Percentiles rank a stretch among this genome's conserved stretches.
Evolutionary conservation across 441 rosid species (phyloP).

Genomic region (Jatropha podagrica): DNA sequence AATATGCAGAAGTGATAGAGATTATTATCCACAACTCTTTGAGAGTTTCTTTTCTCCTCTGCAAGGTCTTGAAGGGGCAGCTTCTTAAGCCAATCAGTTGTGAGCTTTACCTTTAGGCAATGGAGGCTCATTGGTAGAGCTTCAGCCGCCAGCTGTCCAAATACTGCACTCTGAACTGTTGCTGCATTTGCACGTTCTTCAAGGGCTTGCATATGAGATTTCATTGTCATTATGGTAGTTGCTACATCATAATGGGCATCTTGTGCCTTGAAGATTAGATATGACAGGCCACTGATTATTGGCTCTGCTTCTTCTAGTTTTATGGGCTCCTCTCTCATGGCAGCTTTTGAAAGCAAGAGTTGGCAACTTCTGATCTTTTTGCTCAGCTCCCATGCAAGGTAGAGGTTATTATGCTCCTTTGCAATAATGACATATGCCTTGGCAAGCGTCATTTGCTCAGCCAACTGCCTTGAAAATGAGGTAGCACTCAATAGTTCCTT

Average conservation of each 20-base stretch:
- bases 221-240: conserved; percentile 82
- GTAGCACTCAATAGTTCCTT: conserved; percentile 68
- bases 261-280: conserved; percentile 80
- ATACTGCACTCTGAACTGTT: conserved; percentile 66
- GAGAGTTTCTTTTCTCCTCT: conserved; percentile 68
- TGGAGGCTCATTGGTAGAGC: conserved; percentile 74
- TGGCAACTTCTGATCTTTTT: conserved; percentile 79
- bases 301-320: conserved; percentile 71
- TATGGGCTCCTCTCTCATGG: conserved; percentile 76
- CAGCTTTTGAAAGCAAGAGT: conserved; percentile 84
- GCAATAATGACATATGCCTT: conserved; percentile 96
- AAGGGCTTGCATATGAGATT: conserved; percentile 90
- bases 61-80: conserved; percentile 53
- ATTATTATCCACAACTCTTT: conserved; percentile 79
- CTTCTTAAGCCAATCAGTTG: conserved; percentile 64
- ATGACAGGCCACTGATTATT: conserved; percentile 61
- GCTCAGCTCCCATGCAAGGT: conserved; percentile 91
- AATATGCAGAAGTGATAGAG: conserved; percentile 94
- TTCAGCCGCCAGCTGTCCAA: conserved; percentile 79
- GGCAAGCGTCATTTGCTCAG: conserved; percentile 91
- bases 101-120: conserved; percentile 71
- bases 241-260: conserved; percentile 92
- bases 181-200: conserved; percentile 96
- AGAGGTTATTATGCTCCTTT: conserved; percentile 86
- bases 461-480: conserved; percentile 78